Base-by-base conservation (phyloP, 2,329 filamentous ascomycete genomes). In the Fusarium sp. region DNA sequence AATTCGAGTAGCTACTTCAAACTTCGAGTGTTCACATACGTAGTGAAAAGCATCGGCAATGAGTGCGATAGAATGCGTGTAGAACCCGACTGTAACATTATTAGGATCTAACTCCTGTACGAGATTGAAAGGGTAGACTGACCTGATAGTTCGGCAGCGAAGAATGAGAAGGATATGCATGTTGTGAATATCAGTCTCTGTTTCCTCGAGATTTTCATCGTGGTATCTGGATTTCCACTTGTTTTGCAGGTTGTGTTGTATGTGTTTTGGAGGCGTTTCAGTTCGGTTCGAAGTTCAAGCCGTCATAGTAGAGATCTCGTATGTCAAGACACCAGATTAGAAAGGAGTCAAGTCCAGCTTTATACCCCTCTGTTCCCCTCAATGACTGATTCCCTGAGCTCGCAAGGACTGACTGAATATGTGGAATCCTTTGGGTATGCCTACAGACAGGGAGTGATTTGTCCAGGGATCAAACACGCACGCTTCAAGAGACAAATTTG, bases 11-110 rank as follows among this genome's bases (percentile, higher is more conserved):
- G 9, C 10, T 11, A 10, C 8, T 40, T 15, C 6, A 6, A 3
- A 8, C 12, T 7, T 1, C 10, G 30, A 9, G 6, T 16, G 8
- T 6, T 20, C 12, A 1, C 34, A n/a, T 36, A 74, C 85, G 75
- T 93, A 92, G 76, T 94, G 92, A 71, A 94, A 93, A 2, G 92
- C 90, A 82, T 94, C 92, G 30, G 92, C 91, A 28, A 94, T 82
- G 4, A 94, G 82, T 1, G 91, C 91, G 12, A 94, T 82, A 1
- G 91, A 93, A 53, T 84, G 83, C 2, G 92, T 93, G 63, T 88
- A 88, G 72, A 92, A 91, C 3, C 90, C 90, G 62, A 91, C 87
- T 87, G 26, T 28, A 31, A 15, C 8, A 6, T 23, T 20, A 30
- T 70, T 54, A 65, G 36, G 26, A 11, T 26, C 12, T 5, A 13